Evolutionary conservation across 441 rosid genomes (phyloP).

Genomic region (Flueggea neowawraea): DNA sequence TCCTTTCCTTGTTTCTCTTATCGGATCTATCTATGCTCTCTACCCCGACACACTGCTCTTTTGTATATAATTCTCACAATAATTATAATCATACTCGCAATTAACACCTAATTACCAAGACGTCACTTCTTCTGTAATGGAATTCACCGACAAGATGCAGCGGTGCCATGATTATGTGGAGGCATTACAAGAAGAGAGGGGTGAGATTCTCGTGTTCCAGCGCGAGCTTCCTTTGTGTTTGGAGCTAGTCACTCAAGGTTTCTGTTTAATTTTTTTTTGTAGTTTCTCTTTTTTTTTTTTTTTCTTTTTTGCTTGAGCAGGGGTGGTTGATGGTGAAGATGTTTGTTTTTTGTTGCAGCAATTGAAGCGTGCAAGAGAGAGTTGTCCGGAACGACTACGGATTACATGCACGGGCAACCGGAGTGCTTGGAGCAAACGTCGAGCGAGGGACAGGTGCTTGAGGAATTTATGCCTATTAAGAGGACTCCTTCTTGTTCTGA

Average conservation of each 20-base stretch:
- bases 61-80: not conserved
- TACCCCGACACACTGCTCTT: constrained; percentile 4
- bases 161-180: constrained; percentile 56
- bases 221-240: constrained; percentile 95
- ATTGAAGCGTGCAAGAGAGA: constrained; percentile 70
- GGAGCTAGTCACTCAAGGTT: constrained; percentile 89
- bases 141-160: constrained; percentile 51
- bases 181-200: constrained; percentile 71
- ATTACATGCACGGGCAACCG: constrained; percentile 50
- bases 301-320: not conserved
- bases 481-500: constrained; percentile 30
- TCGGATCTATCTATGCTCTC: constrained; percentile 50
- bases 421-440: constrained; percentile 86
- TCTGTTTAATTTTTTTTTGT: not conserved
- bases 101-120: too few species aligned
- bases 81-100: too few species aligned
- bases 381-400: constrained; percentile 62
- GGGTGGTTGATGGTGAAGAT: constrained; percentile 1
- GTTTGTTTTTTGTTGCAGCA: constrained; percentile 36
- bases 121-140: constrained; percentile 16
- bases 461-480: constrained; percentile 80
- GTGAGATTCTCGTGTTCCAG: constrained; percentile 82
- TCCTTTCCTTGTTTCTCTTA: constrained; percentile 12
- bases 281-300: too few species aligned
- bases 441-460: constrained; percentile 63